Percentiles rank a stretch among this genome's conserved stretches.
These are phyloP conservation scores for Backusella westeae DNA, from an alignment of 192 early-diverging fungal genomes.

Conservation along the genomic window DNA sequence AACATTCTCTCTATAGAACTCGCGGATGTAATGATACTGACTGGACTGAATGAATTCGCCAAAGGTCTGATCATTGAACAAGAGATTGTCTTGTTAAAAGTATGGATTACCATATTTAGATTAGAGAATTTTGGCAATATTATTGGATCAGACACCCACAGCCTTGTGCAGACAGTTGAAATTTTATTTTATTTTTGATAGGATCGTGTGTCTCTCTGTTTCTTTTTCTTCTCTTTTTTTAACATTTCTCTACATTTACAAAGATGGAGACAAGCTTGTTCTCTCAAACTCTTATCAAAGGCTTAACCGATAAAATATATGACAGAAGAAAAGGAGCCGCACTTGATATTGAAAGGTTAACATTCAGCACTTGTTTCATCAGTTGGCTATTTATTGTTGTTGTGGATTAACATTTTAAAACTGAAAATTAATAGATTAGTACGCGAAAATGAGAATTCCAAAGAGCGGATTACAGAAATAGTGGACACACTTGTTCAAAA, in stretches of 20 bases:
- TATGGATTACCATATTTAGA: no score
- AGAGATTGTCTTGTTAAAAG: no score
- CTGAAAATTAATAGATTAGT: slow-evolving; percentile 53
- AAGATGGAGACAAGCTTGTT: slow-evolving; percentile 25
- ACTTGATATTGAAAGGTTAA: slow-evolving; percentile 82
- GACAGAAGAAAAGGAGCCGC: slow-evolving; percentile 93
- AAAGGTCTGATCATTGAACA: no score
- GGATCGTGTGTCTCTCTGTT: not conserved
- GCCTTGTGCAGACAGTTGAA: no score
- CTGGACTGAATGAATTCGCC: no score
- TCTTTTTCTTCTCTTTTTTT: not conserved
- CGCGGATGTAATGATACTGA: no score
- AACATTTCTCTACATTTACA: not conserved
- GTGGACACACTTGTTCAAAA: slow-evolving; percentile 80
- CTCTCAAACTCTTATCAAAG: slow-evolving; percentile 53
- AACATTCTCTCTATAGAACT: no score
- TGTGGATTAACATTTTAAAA: not conserved
- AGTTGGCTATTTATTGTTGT: not conserved
- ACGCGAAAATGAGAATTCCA: slow-evolving; percentile 61
- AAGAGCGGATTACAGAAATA: slow-evolving; percentile 62
- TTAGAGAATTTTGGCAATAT: no score
- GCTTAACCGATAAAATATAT: slow-evolving; percentile 87
- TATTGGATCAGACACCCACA: no score
- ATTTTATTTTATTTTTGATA: not conserved
- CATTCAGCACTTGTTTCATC: not conserved